These are phyloP conservation scores for Stagonosporopsis rhizophila DNA, from an alignment of 2,329 filamentous ascomycete genomes.

Conservation along the genomic window DNA sequence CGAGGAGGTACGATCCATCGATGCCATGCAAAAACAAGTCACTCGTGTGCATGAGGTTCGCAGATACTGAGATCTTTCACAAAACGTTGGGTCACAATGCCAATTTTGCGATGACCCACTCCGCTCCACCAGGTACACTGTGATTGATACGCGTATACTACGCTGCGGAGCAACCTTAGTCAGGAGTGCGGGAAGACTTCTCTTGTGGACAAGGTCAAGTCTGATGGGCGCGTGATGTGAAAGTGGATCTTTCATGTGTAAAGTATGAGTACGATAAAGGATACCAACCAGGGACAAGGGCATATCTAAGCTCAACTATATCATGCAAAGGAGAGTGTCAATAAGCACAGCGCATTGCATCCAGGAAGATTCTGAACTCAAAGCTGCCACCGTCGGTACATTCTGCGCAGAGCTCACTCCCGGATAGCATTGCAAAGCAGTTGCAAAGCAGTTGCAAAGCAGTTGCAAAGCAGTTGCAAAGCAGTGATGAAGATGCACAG, in stretches of 20 bases:
- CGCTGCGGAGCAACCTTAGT: neutral
- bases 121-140: neutral
- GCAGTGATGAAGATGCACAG: neutral
- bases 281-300: neutral
- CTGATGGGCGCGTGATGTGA: neutral
- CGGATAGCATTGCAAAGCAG: neutral
- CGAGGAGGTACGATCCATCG: neutral
- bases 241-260: neutral
- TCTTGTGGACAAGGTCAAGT: neutral
- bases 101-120: conserved; percentile 1
- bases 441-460: too few species aligned
- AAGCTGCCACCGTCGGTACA: neutral
- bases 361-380: neutral
- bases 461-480: neutral
- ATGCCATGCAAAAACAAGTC: neutral
- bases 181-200: neutral
- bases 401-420: neutral
- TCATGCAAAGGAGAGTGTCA: neutral
- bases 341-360: too few species aligned
- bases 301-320: too few species aligned
- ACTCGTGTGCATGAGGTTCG: neutral
- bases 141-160: neutral
- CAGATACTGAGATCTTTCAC: neutral
- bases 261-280: neutral
- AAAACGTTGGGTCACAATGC: neutral